phyloP scores from a whole-genome alignment of 345 rosid genomes.

The Populus simonii region DNA sequence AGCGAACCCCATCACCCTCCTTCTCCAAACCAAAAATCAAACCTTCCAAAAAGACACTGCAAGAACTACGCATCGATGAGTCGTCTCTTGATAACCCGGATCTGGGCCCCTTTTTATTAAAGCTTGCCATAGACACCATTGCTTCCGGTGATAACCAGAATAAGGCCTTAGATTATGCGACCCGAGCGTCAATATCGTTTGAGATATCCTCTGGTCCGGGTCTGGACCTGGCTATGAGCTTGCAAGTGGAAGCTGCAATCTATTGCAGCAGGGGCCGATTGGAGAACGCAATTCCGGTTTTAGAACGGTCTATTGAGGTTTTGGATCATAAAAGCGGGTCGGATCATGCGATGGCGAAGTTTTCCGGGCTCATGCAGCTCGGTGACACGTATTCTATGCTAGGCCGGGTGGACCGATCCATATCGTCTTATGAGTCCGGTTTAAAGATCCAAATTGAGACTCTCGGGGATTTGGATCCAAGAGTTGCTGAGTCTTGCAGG shows the following conservation, averaged over 20 bases:
- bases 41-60: slow-evolving; percentile 18
- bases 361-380: slow-evolving; percentile 53
- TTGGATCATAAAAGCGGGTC: slow-evolving; percentile 20
- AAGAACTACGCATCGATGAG: slow-evolving; percentile 20
- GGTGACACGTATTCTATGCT: slow-evolving; percentile 50
- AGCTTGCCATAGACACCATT: slow-evolving; percentile 32
- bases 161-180: slow-evolving; percentile 39
- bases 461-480: slow-evolving; percentile 39
- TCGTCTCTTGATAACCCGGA: slow-evolving; percentile 27
- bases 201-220: slow-evolving; percentile 33
- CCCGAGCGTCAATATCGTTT: slow-evolving; percentile 38
- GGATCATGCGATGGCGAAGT: slow-evolving; percentile 44
- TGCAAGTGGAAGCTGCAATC: slow-evolving; percentile 46
- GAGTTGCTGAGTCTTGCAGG: slow-evolving; percentile 49
- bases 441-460: slow-evolving; percentile 44
- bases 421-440: slow-evolving; percentile 40
- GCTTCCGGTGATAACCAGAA: slow-evolving; percentile 27
- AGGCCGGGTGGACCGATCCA: slow-evolving; percentile 45
- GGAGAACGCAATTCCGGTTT: slow-evolving; percentile 44
- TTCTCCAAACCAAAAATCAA: slow-evolving; percentile 17
- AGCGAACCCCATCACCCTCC: slow-evolving; percentile 27
- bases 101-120: slow-evolving; percentile 37
- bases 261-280: slow-evolving; percentile 41
- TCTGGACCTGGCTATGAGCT: slow-evolving; percentile 41
- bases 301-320: slow-evolving; percentile 41